These are phyloP conservation scores for Chionographis japonica DNA, from an alignment of 106 monocot genomes.

Conservation along the genomic window DNA sequence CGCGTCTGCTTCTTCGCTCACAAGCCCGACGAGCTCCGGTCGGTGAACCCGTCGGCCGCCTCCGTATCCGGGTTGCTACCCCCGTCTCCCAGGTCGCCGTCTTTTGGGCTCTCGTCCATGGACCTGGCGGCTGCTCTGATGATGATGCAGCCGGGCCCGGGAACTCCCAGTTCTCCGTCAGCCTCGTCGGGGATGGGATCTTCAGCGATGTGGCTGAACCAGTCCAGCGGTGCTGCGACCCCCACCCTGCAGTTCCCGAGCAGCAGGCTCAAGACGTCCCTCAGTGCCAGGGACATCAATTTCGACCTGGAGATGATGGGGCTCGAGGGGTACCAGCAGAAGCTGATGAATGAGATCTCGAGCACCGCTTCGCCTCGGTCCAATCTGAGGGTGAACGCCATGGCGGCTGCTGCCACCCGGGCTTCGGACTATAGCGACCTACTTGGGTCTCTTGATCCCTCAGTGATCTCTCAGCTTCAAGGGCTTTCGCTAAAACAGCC, in stretches of 20 bases:
- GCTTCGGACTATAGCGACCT: constrained; percentile 23
- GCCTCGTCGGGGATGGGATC: constrained; percentile 14
- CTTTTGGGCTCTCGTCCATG: constrained; percentile 22
- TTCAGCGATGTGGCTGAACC: constrained; percentile 27
- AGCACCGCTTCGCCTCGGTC: constrained; percentile 16
- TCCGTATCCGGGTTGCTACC: constrained; percentile 29
- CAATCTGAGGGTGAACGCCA: constrained; percentile 8
- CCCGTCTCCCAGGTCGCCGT: constrained; percentile 34
- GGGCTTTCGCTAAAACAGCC: constrained; percentile 33
- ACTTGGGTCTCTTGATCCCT: constrained; percentile 25
- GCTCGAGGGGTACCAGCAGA: constrained; percentile 33
- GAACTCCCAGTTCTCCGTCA: constrained; percentile 17
- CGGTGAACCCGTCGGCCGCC: constrained; percentile 39
- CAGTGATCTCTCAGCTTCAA: constrained; percentile 34
- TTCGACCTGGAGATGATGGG: constrained; percentile 34
- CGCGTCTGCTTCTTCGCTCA: constrained; percentile 93
- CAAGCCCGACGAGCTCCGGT: constrained; percentile 75
- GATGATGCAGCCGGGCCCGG: constrained; percentile 27
- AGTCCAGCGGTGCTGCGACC: constrained; percentile 19
- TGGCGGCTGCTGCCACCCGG: constrained; percentile 2
- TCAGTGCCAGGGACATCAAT: constrained; percentile 37
- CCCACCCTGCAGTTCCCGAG: constrained; percentile 27
- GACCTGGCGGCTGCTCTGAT: constrained; percentile 40
- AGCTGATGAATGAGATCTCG: constrained; percentile 30
- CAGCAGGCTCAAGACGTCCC: constrained; percentile 42